phyloP scores from a whole-genome alignment of 306 rosid species.

The Ormosia emarginata region DNA sequence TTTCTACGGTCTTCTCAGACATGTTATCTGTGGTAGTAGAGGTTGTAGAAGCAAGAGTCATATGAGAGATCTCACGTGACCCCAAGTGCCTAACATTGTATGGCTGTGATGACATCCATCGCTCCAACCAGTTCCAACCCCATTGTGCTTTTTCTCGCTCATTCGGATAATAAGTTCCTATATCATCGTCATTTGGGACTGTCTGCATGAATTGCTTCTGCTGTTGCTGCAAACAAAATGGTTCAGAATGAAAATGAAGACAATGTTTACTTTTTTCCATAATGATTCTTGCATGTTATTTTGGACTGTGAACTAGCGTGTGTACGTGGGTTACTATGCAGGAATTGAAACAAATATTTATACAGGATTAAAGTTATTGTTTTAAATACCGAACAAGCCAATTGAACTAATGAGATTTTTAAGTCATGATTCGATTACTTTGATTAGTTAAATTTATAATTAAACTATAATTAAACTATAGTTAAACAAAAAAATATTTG shows the following conservation, averaged over 20 bases:
- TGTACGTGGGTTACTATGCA: neutral
- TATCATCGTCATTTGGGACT: slow-evolving; percentile 11
- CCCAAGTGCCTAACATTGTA: slow-evolving; percentile 21
- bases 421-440: too few relatives aligned
- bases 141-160: slow-evolving; percentile 53
- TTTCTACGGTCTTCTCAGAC: slow-evolving; percentile 79
- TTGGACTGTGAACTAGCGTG: neutral
- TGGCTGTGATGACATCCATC: slow-evolving; percentile 86
- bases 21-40: slow-evolving; percentile 48
- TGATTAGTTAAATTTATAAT: too few relatives aligned
- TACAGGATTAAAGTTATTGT: neutral
- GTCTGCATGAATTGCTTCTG: slow-evolving; percentile 28
- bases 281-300: neutral
- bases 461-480: too few relatives aligned
- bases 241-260: neutral
- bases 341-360: neutral
- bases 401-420: too few relatives aligned
- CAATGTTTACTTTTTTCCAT: neutral
- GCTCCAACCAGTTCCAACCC: slow-evolving; percentile 94
- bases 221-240: slow-evolving; percentile 21
- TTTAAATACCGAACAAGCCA: too few relatives aligned
- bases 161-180: slow-evolving; percentile 3
- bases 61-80: slow-evolving; percentile 34
- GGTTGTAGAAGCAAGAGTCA: slow-evolving; percentile 45
- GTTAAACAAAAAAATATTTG: too few relatives aligned